Evolutionary conservation across 495 filamentous ascomycete species (phyloP), one percentile per base, ranked within the genome.

Genomic region (Hypoxylon cercidicola): DNA sequence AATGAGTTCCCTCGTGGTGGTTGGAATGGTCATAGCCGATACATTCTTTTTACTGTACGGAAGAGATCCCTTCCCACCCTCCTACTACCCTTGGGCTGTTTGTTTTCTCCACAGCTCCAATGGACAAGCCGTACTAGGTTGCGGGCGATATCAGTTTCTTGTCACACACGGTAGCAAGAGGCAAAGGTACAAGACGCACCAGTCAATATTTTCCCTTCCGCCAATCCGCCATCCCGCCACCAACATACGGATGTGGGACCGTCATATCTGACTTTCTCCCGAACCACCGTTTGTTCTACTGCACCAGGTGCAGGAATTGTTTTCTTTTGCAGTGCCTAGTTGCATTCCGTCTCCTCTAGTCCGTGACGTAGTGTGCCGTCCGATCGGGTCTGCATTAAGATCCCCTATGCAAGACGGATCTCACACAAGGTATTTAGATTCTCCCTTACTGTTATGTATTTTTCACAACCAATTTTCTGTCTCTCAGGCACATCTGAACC

Each of bases 401-500:
- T 35, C 60, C 32, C 41, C 41, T 41, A 61, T 64, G 55, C 66
- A 60, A 64, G 62, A 71, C 65, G 53, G 52, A 68, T 70, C 61
- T 68, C 63, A 66, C 58, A 64, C 55, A 60, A 54, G 55, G 54
- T 70, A 69, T 64, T 62, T 69, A 65, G 59, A 60, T 50, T 65
- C 71, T 62, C 71, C 69, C 69, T 69, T 69, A 55, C 65, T 69
- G 60, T 69, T 68, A 64, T 74, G 71, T 54, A 72, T 66, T 62
- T 62, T 71, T 62, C 63, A 69, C 58, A 74, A 69, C 52, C 62
- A 60, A 56, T 67, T 39, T 37, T 7, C 32, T 18, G 34, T 40
- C 49, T 53, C 21, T 13, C 57, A 63, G 23, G 45, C 41, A 37
- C 55, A 60, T 49, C 43, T 45, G 25, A 40, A 44, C 47, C 55